Base-by-base conservation (phyloP, 768 basidiomycete genomes). In the Panus rudis region DNA sequence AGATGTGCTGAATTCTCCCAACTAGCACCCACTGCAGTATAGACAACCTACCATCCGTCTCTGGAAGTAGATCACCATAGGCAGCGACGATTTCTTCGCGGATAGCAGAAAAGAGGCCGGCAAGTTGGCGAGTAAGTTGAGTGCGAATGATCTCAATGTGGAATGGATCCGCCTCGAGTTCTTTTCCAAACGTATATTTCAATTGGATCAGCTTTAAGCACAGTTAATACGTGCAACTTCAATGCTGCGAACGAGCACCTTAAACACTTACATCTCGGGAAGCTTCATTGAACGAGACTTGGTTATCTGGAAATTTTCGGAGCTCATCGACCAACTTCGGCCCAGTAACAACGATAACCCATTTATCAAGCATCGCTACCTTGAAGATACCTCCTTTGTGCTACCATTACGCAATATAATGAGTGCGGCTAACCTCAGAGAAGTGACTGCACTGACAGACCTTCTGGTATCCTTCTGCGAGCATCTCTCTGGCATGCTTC, bases 391-490 rank as follows among this genome's bases (percentile, higher is more conserved):
- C 41, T 7, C 28, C 19, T 6, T 5, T 42, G 41, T 35, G 21
- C 33, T 14, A 14, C 10, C 21, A 35, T 17, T 14, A 35, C n/a
- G 33, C 6, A 8, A 35, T 8, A 17, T 7, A 16, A 7, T 35
- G 10, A 30, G 33, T 35, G 33, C n/a, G 16, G 6, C 16, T 16
- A 30, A 30, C 28, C 10, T 30, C 16, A 35, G 7, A 20, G 21
- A 35, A 35, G 16, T 35, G 21, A 10, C n/a, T n/a, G 33, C 33
- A 17, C n/a, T 35, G n/a, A 19, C 46, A 17, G 28, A 64, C 66
- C 48, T 53, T 64, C n/a, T 51, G 31, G 42, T 62, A 63, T 0
- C 68, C 68, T 28, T 64, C 61, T n/a, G 52, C 53, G 6, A 68
- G 32, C 43, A 67, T 50, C 6, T 45, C 47, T 6, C 48, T 43